These are phyloP conservation scores for Tulasnella sp. DNA, from an alignment of 768 basidiomycete species.

Conservation along the genomic window DNA sequence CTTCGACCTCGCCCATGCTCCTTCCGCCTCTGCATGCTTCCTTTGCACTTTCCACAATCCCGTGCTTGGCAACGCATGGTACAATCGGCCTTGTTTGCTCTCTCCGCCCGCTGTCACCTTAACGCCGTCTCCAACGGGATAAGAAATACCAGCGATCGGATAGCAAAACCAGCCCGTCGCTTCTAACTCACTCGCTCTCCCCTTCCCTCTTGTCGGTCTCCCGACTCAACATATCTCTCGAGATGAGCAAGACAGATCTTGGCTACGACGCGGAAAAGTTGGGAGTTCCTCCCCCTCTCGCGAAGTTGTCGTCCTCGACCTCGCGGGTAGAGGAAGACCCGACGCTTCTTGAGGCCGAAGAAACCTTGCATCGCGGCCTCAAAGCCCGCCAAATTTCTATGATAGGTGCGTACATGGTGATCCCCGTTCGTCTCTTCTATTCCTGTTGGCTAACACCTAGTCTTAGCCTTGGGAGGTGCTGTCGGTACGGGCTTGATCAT, in stretches of 20 bases:
- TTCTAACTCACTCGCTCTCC: background rate
- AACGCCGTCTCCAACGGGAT: background rate
- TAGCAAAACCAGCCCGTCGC: background rate
- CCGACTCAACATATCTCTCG: background rate
- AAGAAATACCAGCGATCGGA: background rate
- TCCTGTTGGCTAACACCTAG: background rate
- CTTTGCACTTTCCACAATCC: background rate
- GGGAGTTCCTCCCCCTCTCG: background rate
- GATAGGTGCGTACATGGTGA: conserved; percentile 27
- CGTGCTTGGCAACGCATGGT: background rate
- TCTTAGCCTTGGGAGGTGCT: background rate
- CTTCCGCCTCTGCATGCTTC: background rate
- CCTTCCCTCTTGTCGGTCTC: background rate
- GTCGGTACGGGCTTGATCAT: conserved; percentile 40
- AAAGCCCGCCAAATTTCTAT: conserved; percentile 34
- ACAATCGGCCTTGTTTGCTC: background rate
- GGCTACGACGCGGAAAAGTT: background rate
- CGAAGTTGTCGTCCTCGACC: background rate
- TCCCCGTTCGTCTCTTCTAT: background rate
- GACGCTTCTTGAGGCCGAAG: background rate
- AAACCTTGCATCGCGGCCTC: conserved; percentile 39
- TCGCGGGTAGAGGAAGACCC: background rate
- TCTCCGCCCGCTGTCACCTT: background rate
- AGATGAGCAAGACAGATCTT: background rate
- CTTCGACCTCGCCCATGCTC: background rate